Evolutionary conservation across 2,329 filamentous ascomycete species (phyloP).

Genomic region (Rhinocladiella mackenziei): DNA sequence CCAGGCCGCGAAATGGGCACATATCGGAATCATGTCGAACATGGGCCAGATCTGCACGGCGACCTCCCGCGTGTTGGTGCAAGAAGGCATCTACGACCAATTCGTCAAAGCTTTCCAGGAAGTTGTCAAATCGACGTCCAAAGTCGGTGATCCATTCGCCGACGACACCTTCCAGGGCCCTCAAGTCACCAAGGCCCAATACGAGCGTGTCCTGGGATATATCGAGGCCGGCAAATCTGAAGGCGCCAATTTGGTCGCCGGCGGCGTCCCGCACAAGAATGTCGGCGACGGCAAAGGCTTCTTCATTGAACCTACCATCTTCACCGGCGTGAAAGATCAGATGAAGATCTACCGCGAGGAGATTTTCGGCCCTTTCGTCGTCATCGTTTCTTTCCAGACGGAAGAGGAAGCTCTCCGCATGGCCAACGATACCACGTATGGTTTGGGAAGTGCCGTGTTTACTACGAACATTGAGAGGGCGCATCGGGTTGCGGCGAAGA

Average conservation of each 20-base stretch:
- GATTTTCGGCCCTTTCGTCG: conserved; percentile 44
- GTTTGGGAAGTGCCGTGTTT: conserved; percentile 43
- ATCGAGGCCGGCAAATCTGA: conserved; percentile 42
- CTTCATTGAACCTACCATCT: conserved; percentile 41
- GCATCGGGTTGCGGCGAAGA: conserved; percentile 40
- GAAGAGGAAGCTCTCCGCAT: conserved; percentile 39
- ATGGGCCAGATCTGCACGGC: conserved; percentile 59
- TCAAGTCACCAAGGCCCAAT: conserved; percentile 44
- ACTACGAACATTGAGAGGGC: conserved; percentile 41
- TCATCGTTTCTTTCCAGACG: conserved; percentile 38
- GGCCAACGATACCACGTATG: conserved; percentile 43
- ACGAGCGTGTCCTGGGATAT: conserved; percentile 43
- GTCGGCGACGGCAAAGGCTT: conserved; percentile 37
- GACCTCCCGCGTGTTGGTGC: conserved; percentile 55
- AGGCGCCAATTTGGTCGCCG: conserved; percentile 38
- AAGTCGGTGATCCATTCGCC: conserved; percentile 43
- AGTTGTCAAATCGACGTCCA: conserved; percentile 35
- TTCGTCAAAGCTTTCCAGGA: conserved; percentile 40
- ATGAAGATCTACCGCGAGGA: conserved; percentile 42
- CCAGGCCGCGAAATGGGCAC: conserved; percentile 48
- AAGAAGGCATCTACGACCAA: conserved; percentile 49
- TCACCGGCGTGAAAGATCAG: conserved; percentile 35
- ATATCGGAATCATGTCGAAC: conserved; percentile 55
- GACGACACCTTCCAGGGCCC: conserved; percentile 43
- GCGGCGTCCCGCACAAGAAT: conserved; percentile 36